These are phyloP conservation scores for Russula sp. DNA, from an alignment of 768 basidiomycete genomes.

Conservation along the genomic window DNA sequence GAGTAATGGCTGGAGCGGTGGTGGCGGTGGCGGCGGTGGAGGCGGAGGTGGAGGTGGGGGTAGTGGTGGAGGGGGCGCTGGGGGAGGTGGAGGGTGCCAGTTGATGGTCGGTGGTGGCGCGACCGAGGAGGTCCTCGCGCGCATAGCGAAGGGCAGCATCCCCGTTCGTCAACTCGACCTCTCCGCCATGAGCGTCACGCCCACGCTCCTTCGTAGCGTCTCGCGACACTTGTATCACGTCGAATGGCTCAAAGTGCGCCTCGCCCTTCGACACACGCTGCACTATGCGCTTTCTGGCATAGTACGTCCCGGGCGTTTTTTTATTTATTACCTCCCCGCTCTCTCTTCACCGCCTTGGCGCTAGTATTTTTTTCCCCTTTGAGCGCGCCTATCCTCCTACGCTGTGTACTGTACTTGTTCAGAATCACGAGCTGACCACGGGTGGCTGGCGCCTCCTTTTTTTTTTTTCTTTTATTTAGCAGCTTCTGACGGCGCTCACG, in stretches of 20 bases:
- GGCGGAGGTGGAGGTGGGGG: too few species aligned
- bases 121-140: slow-evolving; percentile 43
- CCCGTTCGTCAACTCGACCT: slow-evolving; percentile 52
- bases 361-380: background rate
- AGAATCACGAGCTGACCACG: too few species aligned
- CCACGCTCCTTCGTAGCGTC: slow-evolving; percentile 47
- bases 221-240: slow-evolving; percentile 44
- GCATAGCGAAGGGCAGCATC: slow-evolving; percentile 40
- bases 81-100: too few species aligned
- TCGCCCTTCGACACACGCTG: slow-evolving; percentile 58
- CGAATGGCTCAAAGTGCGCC: slow-evolving; percentile 45
- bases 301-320: slow-evolving; percentile 38
- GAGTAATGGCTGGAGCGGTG: too few species aligned
- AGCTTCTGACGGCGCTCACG: slow-evolving; percentile 52
- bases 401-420: too few species aligned
- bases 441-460: background rate
- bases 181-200: slow-evolving; percentile 51
- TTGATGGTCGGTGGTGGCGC: slow-evolving; percentile 23
- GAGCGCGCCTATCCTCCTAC: background rate
- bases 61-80: too few species aligned
- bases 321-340: too few species aligned
- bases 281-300: slow-evolving; percentile 58
- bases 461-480: slow-evolving; percentile 29
- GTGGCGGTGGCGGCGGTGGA: too few species aligned
- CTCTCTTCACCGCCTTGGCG: background rate